Conservation (phyloP, 257 asterid genomes). For the Solanum pimpinellifolium region DNA sequence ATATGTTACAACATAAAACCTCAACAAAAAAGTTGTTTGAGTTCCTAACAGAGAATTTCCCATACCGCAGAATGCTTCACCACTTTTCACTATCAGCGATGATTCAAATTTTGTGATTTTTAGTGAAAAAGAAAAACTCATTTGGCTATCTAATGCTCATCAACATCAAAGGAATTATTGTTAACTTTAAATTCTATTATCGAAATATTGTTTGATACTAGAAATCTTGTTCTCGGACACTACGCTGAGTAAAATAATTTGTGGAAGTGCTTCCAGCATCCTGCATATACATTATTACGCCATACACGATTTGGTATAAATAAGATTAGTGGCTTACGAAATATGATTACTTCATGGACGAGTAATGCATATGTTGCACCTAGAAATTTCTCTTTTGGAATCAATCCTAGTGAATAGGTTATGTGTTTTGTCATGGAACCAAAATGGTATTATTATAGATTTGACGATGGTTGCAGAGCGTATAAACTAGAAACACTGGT, state of each 20-base stretch:
- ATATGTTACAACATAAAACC: not conserved
- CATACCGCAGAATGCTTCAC: not conserved
- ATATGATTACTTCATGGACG: not conserved
- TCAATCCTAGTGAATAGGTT: not conserved
- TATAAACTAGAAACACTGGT: not conserved
- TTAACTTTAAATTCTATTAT: not conserved
- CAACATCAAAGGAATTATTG: not conserved
- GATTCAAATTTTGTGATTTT: not conserved
- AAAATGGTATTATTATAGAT: not conserved
- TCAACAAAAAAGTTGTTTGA: not conserved
- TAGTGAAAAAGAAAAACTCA: not conserved
- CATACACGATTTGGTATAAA: not conserved
- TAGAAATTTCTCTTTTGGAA: not conserved
- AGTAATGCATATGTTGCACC: not conserved
- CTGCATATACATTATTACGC: not conserved
- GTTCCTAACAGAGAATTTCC: slow-evolving; percentile 4
- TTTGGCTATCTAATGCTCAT: slow-evolving; percentile 1
- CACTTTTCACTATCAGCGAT: not conserved
- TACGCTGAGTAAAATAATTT: not conserved
- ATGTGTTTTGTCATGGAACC: not conserved
- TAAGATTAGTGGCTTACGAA: not conserved
- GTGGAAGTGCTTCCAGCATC: not conserved
- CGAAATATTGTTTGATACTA: not conserved
- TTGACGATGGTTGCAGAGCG: not conserved
- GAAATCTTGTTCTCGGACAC: not conserved